phyloP scores from a whole-genome alignment of 192 early-diverging fungal species.

The Spizellomyces punctatus region DNA sequence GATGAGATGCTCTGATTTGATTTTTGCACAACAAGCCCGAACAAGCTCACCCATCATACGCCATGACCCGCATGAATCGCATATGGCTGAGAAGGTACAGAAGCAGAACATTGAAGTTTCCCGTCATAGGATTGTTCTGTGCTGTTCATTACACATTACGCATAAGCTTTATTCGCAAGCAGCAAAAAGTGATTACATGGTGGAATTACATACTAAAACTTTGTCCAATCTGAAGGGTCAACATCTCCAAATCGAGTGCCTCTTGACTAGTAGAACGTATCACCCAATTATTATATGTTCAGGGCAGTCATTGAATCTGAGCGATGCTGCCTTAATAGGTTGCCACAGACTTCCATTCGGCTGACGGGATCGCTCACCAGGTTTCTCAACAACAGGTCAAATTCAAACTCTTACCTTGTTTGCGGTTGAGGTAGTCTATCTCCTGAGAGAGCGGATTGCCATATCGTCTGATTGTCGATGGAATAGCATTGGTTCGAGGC shows the following conservation, averaged over 20 bases:
- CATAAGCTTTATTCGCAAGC: not conserved
- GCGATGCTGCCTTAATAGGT: not conserved
- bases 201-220: constrained; percentile 53
- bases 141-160: constrained; percentile 35
- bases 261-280: constrained; percentile 57
- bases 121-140: constrained; percentile 63
- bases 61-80: constrained; percentile 42
- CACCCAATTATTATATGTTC: not conserved
- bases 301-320: not conserved
- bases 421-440: constrained; percentile 17
- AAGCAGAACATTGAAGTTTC: constrained; percentile 68
- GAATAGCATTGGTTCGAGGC: not conserved
- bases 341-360: not conserved
- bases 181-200: not conserved
- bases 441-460: constrained; percentile 6
- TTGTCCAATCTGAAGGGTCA: constrained; percentile 61
- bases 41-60: constrained; percentile 38
- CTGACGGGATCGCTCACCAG: too few relatives aligned
- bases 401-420: constrained; percentile 19
- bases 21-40: not conserved
- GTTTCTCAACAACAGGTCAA: too few relatives aligned
- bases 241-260: constrained; percentile 73
- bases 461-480: constrained; percentile 1
- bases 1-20: not conserved
- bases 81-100: constrained; percentile 64